phyloP scores from a whole-genome alignment of 768 basidiomycete genomes.

The Boletus rubescentipes region DNA sequence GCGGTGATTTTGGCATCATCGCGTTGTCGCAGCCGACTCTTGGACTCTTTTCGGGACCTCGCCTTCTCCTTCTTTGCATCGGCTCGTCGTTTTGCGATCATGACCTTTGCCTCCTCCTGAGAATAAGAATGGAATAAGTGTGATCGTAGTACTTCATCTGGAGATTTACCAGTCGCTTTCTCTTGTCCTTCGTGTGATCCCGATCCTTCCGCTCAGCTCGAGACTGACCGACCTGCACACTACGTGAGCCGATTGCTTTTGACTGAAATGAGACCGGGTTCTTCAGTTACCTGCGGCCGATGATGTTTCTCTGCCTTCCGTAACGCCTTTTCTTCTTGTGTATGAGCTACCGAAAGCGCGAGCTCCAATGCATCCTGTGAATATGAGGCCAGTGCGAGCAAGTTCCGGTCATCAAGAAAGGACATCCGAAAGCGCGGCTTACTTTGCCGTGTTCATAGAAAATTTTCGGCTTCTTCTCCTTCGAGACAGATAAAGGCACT shows the following conservation, averaged over 20 bases:
- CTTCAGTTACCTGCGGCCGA: constrained; percentile 36
- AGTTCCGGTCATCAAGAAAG: constrained; percentile 22
- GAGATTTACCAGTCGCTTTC: constrained; percentile 39
- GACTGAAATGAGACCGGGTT: constrained; percentile 8
- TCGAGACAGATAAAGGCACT: constrained; percentile 24
- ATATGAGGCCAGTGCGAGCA: constrained; percentile 14
- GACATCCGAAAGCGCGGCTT: constrained; percentile 14
- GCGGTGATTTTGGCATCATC: constrained; percentile 11
- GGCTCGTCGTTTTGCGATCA: constrained; percentile 37
- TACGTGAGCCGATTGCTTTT: constrained; percentile 20
- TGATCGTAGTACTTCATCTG: constrained; percentile 9
- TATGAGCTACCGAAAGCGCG: constrained; percentile 46
- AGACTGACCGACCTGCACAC: constrained; percentile 29
- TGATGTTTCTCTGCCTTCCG: constrained; percentile 41
- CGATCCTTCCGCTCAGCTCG: constrained; percentile 28
- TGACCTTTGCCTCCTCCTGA: constrained; percentile 44
- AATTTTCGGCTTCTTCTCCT: constrained; percentile 27
- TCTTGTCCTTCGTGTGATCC: constrained; percentile 29
- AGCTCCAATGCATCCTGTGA: constrained; percentile 46
- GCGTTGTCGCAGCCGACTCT: constrained; percentile 11
- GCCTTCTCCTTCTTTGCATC: constrained; percentile 41
- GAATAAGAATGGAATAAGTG: constrained; percentile 13
- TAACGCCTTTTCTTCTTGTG: constrained; percentile 45
- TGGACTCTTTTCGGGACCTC: constrained; percentile 30
- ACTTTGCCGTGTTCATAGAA: constrained; percentile 36